Evolutionary conservation across 192 early-diverging fungal genomes (phyloP), one percentile per base, ranked within the genome.

Genomic region (Backusella psychrophila): DNA sequence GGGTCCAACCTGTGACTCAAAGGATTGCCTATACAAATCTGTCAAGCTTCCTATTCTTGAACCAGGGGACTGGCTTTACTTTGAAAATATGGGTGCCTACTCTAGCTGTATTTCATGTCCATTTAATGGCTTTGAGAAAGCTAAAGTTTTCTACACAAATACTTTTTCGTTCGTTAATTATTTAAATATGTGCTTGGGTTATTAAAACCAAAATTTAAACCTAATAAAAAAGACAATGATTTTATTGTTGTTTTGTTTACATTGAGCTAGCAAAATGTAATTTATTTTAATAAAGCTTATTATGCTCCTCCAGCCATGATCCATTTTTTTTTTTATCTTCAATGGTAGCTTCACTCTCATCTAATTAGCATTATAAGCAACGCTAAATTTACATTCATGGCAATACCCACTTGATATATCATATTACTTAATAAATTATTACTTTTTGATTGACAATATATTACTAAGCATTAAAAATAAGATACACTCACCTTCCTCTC

Each of bases 1-100:
- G 96, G 97, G 97, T 19, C 98, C 96, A 23, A 99, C 98, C 36
- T 99, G 98, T 83, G 98, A 99, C 86, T 97, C 96, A 23, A 97
- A 98, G 73, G 98, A 99, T 87, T 96, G 94, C 81, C 91, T 99
- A 72, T 86, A 87, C 74, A 79, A 89, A 33, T 81, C 89, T 44
- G 79, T 86, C 7, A 66, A 63, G 49, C 86, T 99, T 74, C 96
- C 96, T 6, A 88, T 93, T 81, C 85, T 99, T 81, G 87, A 94
- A 65, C 88, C 95, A 59, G 98, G 97, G 33, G 97, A 99, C 85
- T 99, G 98, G 98, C 82, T 99, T 38, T 90, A 92, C 77, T 98
- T 94, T 81, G 91, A 95, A 67, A 85, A 93, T 82, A 99, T 99
- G 98, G 98, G 98, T 31, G 97, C 98, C 1, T 99, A 99, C 83